Conservation (phyloP, 768 basidiomycete species). For the Suillus weaverae region DNA sequence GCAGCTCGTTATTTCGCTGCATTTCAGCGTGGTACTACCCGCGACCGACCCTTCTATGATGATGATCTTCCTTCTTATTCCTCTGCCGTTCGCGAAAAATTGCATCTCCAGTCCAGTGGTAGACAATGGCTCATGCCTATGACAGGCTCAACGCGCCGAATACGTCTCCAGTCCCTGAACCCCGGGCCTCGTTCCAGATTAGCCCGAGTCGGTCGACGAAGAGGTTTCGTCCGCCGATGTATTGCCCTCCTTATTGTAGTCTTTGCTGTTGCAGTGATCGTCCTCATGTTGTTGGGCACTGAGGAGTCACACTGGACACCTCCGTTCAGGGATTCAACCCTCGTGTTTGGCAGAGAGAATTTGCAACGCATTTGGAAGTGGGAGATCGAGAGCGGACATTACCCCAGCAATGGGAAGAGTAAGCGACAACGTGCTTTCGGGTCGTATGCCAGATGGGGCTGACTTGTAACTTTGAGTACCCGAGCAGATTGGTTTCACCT, state of each 20-base stretch:
- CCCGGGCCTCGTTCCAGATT: constrained; percentile 45
- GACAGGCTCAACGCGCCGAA: constrained; percentile 54
- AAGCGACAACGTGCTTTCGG: constrained; percentile 33
- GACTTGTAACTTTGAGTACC: constrained; percentile 48
- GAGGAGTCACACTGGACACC: constrained; percentile 42
- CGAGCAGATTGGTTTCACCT: constrained; percentile 54
- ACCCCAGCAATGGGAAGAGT: constrained; percentile 74
- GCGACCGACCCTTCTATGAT: constrained; percentile 3
- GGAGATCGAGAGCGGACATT: constrained; percentile 90
- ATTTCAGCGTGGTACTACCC: constrained; percentile 11
- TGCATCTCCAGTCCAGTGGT: constrained; percentile 31
- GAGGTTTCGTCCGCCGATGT: constrained; percentile 54
- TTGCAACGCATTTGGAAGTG: constrained; percentile 88
- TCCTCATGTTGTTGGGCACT: constrained; percentile 42
- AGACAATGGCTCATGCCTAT: constrained; percentile 55
- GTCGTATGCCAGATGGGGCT: constrained; percentile 3
- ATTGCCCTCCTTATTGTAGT: constrained; percentile 52
- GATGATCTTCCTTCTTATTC: constrained; percentile 19
- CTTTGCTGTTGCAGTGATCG: constrained; percentile 43
- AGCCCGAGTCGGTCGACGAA: constrained; percentile 50
- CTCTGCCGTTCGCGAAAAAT: constrained; percentile 41
- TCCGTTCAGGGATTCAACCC: constrained; percentile 53
- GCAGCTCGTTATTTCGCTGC: constrained; percentile 9
- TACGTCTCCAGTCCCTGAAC: constrained; percentile 60
- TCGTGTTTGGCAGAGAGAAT: constrained; percentile 70